Evolutionary conservation across 768 basidiomycete species (phyloP), one percentile per base, ranked within the genome.

Genomic region (Omphalotus guepiniiformis): DNA sequence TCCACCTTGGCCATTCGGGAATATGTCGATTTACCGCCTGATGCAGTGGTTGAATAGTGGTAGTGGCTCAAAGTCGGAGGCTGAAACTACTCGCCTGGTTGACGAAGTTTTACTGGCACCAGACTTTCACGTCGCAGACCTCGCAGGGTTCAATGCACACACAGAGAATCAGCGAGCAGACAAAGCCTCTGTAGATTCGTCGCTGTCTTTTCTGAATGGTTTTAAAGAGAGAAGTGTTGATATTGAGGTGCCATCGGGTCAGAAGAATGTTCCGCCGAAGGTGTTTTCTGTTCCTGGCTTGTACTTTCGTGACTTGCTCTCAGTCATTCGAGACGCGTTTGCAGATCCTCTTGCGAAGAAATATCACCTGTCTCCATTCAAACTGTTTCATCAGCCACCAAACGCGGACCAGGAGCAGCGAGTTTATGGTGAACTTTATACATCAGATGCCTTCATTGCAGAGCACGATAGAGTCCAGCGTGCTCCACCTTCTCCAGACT

Each of bases 11-110:
- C 42, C 42, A 22, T 55, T 64, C 22, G 11, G 43, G 1, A 64
- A 59, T 42, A 53, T 53, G 38, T 55, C 48, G 0, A 55, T 53
- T 0, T 61, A 34, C 13, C 50, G 30, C 1, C 39, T 63, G 0
- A 64, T 62, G 61, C 45, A 51, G 18, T 64, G 64, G 64, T 49
- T 58, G 12, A 51, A 61, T 35, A 53, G 47, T 18, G 55, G 59
- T 1, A 55, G 55, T 3, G n/a, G 19, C 6, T 16, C 26, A 3
- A 60, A 60, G 39, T 50, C 59, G 2, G 52, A 49, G 13, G 43
- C 25, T 3, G 30, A 60, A 42, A 22, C 49, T 22, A 55, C 52
- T 15, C 52, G 49, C n/a, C 52, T 60, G 2, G 54, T 51, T 1
- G 42, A 58, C 0, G 52, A 60, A 22, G 55, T 58, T 3, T 6